Conservation (phyloP, 305 asterid species). For the Caryopteris hybrid region DNA sequence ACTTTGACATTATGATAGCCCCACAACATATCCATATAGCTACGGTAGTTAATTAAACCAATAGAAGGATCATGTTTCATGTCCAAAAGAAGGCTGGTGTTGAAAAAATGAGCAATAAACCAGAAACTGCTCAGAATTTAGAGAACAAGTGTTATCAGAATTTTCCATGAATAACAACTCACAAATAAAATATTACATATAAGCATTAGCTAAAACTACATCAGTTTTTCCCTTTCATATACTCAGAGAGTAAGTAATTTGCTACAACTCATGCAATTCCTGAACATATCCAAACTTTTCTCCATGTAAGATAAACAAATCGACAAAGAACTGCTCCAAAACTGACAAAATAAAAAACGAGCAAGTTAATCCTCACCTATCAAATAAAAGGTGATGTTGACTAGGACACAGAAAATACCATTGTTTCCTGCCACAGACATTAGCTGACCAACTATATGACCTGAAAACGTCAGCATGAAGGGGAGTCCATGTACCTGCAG, state of each 20-base stretch:
- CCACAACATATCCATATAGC: not conserved
- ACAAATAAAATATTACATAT: not conserved
- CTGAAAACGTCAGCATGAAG: conserved; percentile 99
- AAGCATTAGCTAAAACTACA: not conserved
- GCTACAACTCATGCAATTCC: not conserved
- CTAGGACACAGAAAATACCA: conserved; percentile 88
- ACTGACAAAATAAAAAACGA: too few relatives aligned
- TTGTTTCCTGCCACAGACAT: conserved; percentile 84
- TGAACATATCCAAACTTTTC: not conserved
- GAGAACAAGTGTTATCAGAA: not conserved
- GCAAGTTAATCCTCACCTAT: conserved; percentile 39
- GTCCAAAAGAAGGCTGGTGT: not conserved
- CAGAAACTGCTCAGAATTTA: not conserved
- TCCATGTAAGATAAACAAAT: not conserved
- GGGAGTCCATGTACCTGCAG: conserved; percentile 95
- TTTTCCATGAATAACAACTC: not conserved
- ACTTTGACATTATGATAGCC: too few relatives aligned
- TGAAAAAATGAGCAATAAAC: not conserved
- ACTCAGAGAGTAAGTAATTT: too few relatives aligned
- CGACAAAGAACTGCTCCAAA: not conserved
- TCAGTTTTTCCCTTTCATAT: too few relatives aligned
- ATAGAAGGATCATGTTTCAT: too few relatives aligned
- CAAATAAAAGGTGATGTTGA: conserved; percentile 74
- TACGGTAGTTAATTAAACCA: too few relatives aligned
- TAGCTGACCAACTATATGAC: conserved; percentile 98